Base-by-base conservation (phyloP, 2,329 filamentous ascomycete species). In the Cadophora luteo-olivacea region DNA sequence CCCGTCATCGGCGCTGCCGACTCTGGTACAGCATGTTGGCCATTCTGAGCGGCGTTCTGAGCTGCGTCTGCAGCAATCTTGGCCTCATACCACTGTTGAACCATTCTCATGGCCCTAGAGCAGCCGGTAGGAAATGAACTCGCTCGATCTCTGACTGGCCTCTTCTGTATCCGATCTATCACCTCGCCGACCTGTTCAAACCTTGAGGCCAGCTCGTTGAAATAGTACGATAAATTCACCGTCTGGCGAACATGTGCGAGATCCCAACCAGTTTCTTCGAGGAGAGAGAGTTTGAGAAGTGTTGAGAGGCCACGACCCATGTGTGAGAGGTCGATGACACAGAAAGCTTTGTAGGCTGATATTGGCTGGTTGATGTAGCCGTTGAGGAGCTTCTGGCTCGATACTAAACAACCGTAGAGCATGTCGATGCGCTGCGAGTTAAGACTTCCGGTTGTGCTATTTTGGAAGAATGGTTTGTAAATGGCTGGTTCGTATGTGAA, bases 231-330 rank as follows among this genome's bases (percentile, higher is more conserved):
- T 0, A 82, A 57, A 63, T 79, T 69, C 2, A 80, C 73, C 1
- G 70, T 78, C 58, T 78, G 77, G 38, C 78, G 78, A 54, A 82
- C 79, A 11, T 78, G 74, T 11, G 76, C 72, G 11, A 75, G 75
- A 67, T 82, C 80, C 80, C 81, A 82, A 1, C 76, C 78, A 9
- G 78, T 77, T 61, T 81, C 78, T 33, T 76, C 70, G 3, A 81
- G 71, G 2, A 78, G 77, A 0, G 78, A 79, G 5, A 83, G 73
- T 36, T 80, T 78, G 62, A 81, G 79, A 33, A 82, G 70, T 1
- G 80, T 73, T 1, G 76, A 78, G 29, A 81, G 65, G 19, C 72
- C 78, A 8, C 76, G 75, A 25, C 81, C 75, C 64, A 82, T 76
- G 64, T 81, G 79, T 0, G 79, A 65, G 22, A 71, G 66, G 5